These are phyloP conservation scores for Beauveria brongniartii DNA, from an alignment of 2,329 filamentous ascomycete species.

Conservation along the genomic window DNA sequence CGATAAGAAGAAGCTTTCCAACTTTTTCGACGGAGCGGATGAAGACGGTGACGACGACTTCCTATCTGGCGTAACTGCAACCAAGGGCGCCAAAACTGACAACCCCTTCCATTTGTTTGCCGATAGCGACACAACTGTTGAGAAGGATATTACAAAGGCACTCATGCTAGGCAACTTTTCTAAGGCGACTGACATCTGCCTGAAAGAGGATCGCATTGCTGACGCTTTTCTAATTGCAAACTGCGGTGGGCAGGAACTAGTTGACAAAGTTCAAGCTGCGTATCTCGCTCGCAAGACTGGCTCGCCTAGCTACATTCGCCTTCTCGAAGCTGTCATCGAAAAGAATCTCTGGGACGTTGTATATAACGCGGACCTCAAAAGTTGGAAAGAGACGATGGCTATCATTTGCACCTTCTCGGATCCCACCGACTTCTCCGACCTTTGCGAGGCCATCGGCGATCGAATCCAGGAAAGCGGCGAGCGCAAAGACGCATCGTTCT, in stretches of 20 bases:
- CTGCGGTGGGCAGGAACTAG: conserved; percentile 84
- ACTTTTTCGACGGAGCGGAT: conserved; percentile 64
- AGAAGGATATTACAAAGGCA: conserved; percentile 79
- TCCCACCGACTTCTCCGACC: conserved; percentile 81
- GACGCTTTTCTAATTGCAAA: conserved; percentile 98
- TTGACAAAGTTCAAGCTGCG: conserved; percentile 86
- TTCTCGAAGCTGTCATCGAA: conserved; percentile 83
- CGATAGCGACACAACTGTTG: conserved; percentile 73
- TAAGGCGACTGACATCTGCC: conserved; percentile 78
- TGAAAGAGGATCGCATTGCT: conserved; percentile 82
- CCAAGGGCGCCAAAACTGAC: conserved; percentile 86
- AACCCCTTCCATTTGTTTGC: conserved; percentile 88
- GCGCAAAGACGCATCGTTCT: conserved; percentile 90
- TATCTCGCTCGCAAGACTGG: conserved; percentile 79
- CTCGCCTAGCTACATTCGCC: conserved; percentile 82
- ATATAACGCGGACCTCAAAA: conserved; percentile 83
- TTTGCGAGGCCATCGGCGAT: conserved; percentile 92
- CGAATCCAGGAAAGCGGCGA: conserved; percentile 71
- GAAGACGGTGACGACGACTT: conserved; percentile 76
- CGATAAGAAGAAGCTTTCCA: conserved; percentile 58
- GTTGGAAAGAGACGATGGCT: conserved; percentile 98
- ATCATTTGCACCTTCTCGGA: conserved; percentile 93
- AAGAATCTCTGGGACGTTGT: conserved; percentile 99
- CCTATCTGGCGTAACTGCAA: conserved; percentile 73
- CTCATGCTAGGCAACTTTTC: conserved; percentile 87